phyloP scores from a whole-genome alignment of 1,284 basidiomycete species.

The Hypsizygus ulmarius region DNA sequence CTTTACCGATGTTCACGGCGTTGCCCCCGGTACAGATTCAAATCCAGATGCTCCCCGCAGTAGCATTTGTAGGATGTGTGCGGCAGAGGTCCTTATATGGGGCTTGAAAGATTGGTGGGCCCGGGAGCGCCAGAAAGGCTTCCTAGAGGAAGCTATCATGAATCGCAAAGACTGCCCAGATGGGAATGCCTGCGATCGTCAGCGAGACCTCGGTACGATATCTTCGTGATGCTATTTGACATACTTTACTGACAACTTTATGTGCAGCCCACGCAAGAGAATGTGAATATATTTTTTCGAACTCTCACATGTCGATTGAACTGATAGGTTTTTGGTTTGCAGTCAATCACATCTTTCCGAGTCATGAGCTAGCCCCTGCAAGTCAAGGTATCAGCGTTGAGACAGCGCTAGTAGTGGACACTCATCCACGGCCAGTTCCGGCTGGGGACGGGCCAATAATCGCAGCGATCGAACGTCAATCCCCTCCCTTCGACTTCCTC shows the following conservation, averaged over 20 bases:
- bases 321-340: not conserved
- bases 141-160: conserved; percentile 49
- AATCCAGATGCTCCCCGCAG: conserved; percentile 53
- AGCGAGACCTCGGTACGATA: conserved; percentile 61
- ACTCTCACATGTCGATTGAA: conserved; percentile 3
- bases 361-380: conserved; percentile 1
- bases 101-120: conserved; percentile 79
- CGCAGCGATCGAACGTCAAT: too few species aligned
- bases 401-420: not conserved
- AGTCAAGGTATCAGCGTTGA: not conserved
- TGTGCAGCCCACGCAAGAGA: conserved; percentile 63
- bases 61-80: conserved; percentile 66
- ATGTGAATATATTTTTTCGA: conserved; percentile 47
- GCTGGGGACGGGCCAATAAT: not conserved
- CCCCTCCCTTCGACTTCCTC: too few species aligned
- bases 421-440: conserved; percentile 1
- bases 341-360: conserved; percentile 37
- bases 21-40: conserved; percentile 50
- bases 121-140: conserved; percentile 66
- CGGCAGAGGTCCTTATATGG: conserved; percentile 68
- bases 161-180: conserved; percentile 63
- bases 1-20: conserved; percentile 62
- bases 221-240: not conserved
- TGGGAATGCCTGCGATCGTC: conserved; percentile 51
- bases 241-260: conserved; percentile 4